Base-by-base conservation (phyloP, 73 alveolate species). In the Paramecium caudatum region DNA sequence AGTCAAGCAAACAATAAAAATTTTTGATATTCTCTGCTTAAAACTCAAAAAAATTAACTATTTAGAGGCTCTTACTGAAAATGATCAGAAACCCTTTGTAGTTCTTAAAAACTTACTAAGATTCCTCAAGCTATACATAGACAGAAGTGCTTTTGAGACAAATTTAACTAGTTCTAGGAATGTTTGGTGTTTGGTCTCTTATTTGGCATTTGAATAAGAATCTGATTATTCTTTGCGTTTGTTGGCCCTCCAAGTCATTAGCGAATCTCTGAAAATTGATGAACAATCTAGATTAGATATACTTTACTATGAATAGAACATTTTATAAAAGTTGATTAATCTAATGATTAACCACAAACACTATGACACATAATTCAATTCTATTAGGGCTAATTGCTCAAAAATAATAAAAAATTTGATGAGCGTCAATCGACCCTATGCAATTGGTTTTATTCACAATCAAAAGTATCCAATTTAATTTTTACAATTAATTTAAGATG, bases 401-500 rank as follows among this genome's bases (percentile, higher is more conserved):
- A 55, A 27, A 10, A 55, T 55, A 1, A 55, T 55, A 43, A 55
- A 55, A 27, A 27, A 55, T 2, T 55, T 55, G 23, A 27, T 55
- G 23, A 27, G 45, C 1, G 80, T 27, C 30, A 27, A 55, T 27
- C 30, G 46, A 10, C 30, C 23, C 23, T 55, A 55, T 23, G 30
- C 30, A 0, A 55, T 55, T 25, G 8, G 30, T 12, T 27, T 27
- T 55, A 55, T 55, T 8, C 80, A 55, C 30, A 27, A 27, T 16
- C 23, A 55, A 12, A 27, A 55, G 30, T 27, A 27, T 19, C 45
- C 80, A 3, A 27, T 23, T 12, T 9, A 55, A 27, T 23, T 55
- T 55, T 55, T 55, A 9, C n/a, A 55, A 55, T 55, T 55, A 21
- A 23, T 55, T 55, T 15, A 55, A 55, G 30, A 43, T 27, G 80